Percentiles rank a stretch among this genome's conserved stretches.
Conservation (phyloP, 768 basidiomycete genomes). For the Serendipita sp. region DNA sequence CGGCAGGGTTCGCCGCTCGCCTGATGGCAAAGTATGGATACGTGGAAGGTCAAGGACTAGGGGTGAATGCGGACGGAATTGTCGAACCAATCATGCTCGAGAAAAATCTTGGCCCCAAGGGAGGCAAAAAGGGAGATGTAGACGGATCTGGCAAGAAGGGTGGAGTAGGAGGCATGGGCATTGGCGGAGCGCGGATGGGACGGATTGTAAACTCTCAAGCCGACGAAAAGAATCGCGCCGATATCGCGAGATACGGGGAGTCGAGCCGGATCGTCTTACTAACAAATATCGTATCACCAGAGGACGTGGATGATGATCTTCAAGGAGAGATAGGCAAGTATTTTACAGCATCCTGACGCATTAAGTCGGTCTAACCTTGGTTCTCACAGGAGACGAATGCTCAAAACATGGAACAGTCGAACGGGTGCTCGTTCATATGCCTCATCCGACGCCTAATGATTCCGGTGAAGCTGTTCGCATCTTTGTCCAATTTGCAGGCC, state of each 20-base stretch:
- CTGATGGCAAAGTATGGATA: slow-evolving; percentile 96
- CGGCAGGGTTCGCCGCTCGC: slow-evolving; percentile 64
- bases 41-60: slow-evolving; percentile 84
- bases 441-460: slow-evolving; percentile 47
- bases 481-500: slow-evolving; percentile 82
- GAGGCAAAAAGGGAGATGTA: slow-evolving; percentile 18
- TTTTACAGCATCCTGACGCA: not conserved
- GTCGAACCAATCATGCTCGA: slow-evolving; percentile 80
- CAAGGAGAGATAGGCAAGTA: slow-evolving; percentile 72
- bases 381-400: slow-evolving; percentile 63
- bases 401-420: slow-evolving; percentile 86
- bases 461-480: slow-evolving; percentile 78
- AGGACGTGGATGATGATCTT: slow-evolving; percentile 74
- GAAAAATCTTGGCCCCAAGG: slow-evolving; percentile 31
- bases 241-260: slow-evolving; percentile 69
- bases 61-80: slow-evolving; percentile 70
- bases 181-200: slow-evolving; percentile 51
- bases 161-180: slow-evolving; percentile 29
- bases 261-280: slow-evolving; percentile 81
- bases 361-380: not conserved
- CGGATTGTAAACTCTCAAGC: slow-evolving; percentile 85
- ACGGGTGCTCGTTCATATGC: slow-evolving; percentile 68
- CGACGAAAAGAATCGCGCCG: slow-evolving; percentile 61
- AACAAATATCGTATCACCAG: slow-evolving; percentile 74
- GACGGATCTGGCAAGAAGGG: slow-evolving; percentile 19